Conservation (phyloP, 164 flowering plant genomes). For the Stephania cephalantha region DNA sequence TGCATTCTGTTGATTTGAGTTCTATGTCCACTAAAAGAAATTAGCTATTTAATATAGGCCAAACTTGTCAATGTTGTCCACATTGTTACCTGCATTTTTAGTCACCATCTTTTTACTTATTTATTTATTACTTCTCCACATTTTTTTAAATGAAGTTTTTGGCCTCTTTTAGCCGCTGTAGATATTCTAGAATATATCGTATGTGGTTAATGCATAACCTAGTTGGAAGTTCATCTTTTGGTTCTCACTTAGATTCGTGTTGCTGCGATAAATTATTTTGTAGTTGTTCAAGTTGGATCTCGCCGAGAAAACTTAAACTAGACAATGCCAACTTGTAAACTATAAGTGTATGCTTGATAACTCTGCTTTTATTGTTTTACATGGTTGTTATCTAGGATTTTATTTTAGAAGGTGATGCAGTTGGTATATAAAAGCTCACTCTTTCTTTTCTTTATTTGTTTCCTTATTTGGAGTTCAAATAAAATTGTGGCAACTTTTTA, state of each 20-base stretch:
- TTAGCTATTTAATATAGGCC: not conserved
- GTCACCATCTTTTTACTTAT: not conserved
- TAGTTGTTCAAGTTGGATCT: too few species aligned
- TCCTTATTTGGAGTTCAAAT: not conserved
- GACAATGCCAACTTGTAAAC: too few species aligned
- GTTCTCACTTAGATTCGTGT: too few species aligned
- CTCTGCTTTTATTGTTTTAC: not conserved
- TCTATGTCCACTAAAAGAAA: not conserved
- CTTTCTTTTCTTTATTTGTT: not conserved
- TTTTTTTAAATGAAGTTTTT: not conserved
- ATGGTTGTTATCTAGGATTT: not conserved
- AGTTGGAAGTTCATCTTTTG: too few species aligned
- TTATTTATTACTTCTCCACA: not conserved
- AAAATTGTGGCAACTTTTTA: conserved; percentile 18
- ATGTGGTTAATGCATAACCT: too few species aligned
- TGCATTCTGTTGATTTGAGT: not conserved
- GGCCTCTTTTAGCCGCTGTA: not conserved
- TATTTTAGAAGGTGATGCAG: not conserved
- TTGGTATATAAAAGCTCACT: not conserved
- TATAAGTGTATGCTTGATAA: not conserved
- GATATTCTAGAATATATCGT: too few species aligned
- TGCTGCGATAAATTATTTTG: too few species aligned
- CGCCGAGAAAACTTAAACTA: too few species aligned
- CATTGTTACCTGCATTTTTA: not conserved
- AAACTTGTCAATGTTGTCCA: not conserved